phyloP scores from a whole-genome alignment of 75 land plant genomes.

The Ceratopteris richardii region DNA sequence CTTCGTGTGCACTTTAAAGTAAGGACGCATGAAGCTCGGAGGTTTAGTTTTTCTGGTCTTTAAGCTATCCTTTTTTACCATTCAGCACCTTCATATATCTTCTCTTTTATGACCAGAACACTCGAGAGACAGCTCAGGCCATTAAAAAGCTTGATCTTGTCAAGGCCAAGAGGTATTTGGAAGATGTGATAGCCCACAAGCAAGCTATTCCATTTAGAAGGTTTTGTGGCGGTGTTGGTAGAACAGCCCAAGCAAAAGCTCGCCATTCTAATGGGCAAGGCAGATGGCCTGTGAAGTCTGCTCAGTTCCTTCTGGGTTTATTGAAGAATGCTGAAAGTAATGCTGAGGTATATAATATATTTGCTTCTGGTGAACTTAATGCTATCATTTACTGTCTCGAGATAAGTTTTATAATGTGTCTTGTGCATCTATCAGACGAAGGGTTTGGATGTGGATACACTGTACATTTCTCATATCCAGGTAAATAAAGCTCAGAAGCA shows the following conservation, averaged over 20 bases:
- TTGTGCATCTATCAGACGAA: slow-evolving; percentile 44
- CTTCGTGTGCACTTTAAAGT: slow-evolving; percentile 96
- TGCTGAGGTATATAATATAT: slow-evolving; percentile 50
- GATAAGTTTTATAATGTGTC: too few species aligned
- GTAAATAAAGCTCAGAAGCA: slow-evolving; percentile 94
- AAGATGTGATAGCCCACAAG: slow-evolving; percentile 89
- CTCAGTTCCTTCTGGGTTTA: slow-evolving; percentile 59
- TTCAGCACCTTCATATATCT: too few species aligned
- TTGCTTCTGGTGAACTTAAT: not conserved
- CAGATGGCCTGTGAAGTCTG: slow-evolving; percentile 84
- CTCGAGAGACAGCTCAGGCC: slow-evolving; percentile 85
- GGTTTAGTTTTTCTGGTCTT: not conserved
- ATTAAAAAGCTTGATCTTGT: slow-evolving; percentile 63
- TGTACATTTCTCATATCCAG: slow-evolving; percentile 83
- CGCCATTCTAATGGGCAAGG: slow-evolving; percentile 88
- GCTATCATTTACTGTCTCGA: not conserved
- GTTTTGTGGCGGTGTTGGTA: slow-evolving; percentile 89
- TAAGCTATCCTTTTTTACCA: too few species aligned
- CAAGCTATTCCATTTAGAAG: slow-evolving; percentile 83
- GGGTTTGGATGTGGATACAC: slow-evolving; percentile 84
- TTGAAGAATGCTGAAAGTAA: slow-evolving; percentile 90
- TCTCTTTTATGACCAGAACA: slow-evolving; percentile 41
- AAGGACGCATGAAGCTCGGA: too few species aligned
- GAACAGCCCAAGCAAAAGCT: slow-evolving; percentile 89
- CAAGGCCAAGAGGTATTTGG: slow-evolving; percentile 90